phyloP scores from a whole-genome alignment of 129 eudicot genomes.

The Arctium minus region DNA sequence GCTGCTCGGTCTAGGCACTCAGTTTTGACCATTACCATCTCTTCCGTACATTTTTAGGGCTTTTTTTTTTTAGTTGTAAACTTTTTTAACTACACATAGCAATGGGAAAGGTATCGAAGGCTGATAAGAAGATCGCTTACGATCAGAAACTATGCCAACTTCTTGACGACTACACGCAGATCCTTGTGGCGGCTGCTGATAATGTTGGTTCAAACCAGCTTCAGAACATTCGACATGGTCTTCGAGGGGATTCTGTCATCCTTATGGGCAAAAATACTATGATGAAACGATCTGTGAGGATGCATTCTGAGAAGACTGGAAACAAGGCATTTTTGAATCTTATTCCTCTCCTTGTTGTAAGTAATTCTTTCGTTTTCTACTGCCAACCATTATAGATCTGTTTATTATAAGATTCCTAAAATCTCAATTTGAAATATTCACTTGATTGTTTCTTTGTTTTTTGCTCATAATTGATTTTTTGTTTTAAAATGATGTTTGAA shows the following conservation, averaged over 20 bases:
- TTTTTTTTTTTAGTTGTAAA: too few species aligned
- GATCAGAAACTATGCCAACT: slow-evolving; percentile 44
- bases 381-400: background rate
- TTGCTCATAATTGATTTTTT: too few species aligned
- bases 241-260: slow-evolving; percentile 72
- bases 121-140: slow-evolving; percentile 57
- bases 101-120: slow-evolving; percentile 32
- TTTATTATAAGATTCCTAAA: background rate
- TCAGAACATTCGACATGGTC: slow-evolving; percentile 62
- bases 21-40: too few species aligned
- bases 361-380: background rate
- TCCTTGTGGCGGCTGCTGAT: slow-evolving; percentile 30
- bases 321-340: slow-evolving; percentile 46
- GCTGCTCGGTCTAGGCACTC: too few species aligned
- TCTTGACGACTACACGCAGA: slow-evolving; percentile 50
- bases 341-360: slow-evolving; percentile 62
- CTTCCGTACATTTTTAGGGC: too few species aligned
- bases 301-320: slow-evolving; percentile 76
- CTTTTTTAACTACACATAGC: too few species aligned
- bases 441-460: too few species aligned
- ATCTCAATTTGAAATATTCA: too few species aligned
- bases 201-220: slow-evolving; percentile 63
- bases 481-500: too few species aligned
- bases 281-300: slow-evolving; percentile 79
- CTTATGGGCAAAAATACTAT: slow-evolving; percentile 92